Base-by-base conservation (phyloP, 768 basidiomycete species). In the Cyclocybe cylindracea region DNA sequence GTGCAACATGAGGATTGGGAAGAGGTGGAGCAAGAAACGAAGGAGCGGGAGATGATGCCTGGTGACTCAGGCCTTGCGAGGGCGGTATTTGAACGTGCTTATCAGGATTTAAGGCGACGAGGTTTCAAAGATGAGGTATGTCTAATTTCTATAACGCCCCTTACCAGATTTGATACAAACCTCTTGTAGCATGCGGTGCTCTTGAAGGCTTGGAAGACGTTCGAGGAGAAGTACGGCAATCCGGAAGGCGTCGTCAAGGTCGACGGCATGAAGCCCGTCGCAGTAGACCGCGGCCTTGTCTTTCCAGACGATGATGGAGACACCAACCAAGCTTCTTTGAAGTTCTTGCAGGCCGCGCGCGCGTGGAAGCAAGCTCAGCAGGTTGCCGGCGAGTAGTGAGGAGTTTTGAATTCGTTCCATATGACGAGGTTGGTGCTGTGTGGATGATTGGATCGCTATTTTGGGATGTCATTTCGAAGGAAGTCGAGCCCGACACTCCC, bases 291-390 rank as follows among this genome's bases (percentile, higher is more conserved):
- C 85, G 93, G 94, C 62, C 83, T 94, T 63, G 85, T 94, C 19
- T 98, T 97, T 70, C 85, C 93, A 32, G 95, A 97, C 72, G 95
- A 98, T 78, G 92, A 96, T 63, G 80, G 87, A 41, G 94, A 95
- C 62, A 82, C 86, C 44, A 95, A 96, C 62, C 91, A 94, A 0
- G 85, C 91, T 0, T 83, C 91, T 0, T 95, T 93, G 85, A 94
- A 94, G 62, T 93, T 98, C 78, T 74, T 97, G 62, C 88, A 94
- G 65, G 91, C 88, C 77, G 95, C 95, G 1, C 93, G 94, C 61
- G 87, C 86, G 0, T 97, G 94, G 94, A 86, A 86, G 62, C 74
- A 69, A 43, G 60, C 79, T 2, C 46, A 46, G 34, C n/a, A 48
- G 31, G 14, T 37, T 46, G 14, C 39, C 10, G 19, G 19, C 14